These are phyloP conservation scores for Schizosaccharomyces versatilis DNA, from an alignment of 1,139 yeast species.

Conservation along the genomic window DNA sequence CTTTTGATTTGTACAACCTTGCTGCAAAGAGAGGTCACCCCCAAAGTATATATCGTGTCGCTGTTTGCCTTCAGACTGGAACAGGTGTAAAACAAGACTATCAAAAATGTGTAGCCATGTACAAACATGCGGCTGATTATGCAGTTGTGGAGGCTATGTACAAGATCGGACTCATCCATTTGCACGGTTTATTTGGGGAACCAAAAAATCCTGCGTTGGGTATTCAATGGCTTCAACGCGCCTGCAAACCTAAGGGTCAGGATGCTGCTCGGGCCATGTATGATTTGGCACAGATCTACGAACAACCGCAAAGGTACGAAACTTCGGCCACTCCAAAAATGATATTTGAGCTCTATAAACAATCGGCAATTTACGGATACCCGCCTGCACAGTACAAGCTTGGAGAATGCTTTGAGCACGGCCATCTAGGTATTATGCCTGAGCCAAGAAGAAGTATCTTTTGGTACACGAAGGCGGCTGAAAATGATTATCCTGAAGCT, in stretches of 20 bases:
- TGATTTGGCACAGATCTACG: conserved; percentile 52
- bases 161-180: conserved; percentile 40
- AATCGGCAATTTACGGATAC: conserved; percentile 57
- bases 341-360: conserved; percentile 47
- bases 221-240: conserved; percentile 34
- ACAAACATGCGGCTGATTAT: conserved; percentile 33
- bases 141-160: conserved; percentile 44
- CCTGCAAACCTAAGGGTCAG: conserved; percentile 26
- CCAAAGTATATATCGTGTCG: conserved; percentile 41
- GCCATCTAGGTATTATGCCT: conserved; percentile 42
- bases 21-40: conserved; percentile 37
- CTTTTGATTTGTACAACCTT: conserved; percentile 33
- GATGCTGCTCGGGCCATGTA: conserved; percentile 34
- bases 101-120: conserved; percentile 30
- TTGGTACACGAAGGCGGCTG: conserved; percentile 47
- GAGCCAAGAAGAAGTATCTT: conserved; percentile 62
- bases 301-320: conserved; percentile 27
- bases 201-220: conserved; percentile 28
- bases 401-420: conserved; percentile 74
- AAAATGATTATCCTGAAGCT: conserved; percentile 60
- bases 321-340: conserved; percentile 14
- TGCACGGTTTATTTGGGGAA: conserved; percentile 29
- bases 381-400: conserved; percentile 66
- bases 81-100: conserved; percentile 31
- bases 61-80: conserved; percentile 45